These are phyloP conservation scores for Dioscorea cayenensis DNA, from an alignment of 116 monocot genomes.

Conservation along the genomic window DNA sequence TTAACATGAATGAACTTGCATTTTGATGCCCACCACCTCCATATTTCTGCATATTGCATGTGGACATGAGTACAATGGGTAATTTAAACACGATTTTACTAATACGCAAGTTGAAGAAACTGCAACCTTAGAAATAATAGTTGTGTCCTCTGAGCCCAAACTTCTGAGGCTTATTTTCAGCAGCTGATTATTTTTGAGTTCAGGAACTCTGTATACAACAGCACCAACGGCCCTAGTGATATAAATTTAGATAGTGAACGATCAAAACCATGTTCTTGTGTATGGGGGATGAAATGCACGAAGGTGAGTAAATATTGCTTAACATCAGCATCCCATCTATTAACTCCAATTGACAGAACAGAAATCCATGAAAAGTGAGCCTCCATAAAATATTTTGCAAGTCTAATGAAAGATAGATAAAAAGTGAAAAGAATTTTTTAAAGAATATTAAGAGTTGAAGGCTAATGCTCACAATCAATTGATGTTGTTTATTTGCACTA, in stretches of 20 bases:
- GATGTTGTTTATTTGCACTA: too few species aligned
- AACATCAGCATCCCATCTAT: too few species aligned
- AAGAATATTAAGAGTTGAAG: too few species aligned
- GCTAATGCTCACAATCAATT: too few species aligned
- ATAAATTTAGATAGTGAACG: background rate
- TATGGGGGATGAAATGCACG: too few species aligned
- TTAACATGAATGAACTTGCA: slow-evolving; percentile 88
- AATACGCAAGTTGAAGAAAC: background rate
- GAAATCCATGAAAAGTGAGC: too few species aligned
- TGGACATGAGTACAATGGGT: background rate
- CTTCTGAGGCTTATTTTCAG: slow-evolving; percentile 94
- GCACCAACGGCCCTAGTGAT: slow-evolving; percentile 79
- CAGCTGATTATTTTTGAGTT: slow-evolving; percentile 43
- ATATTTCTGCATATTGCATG: slow-evolving; percentile 35
- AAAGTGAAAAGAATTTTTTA: too few species aligned
- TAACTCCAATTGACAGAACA: too few species aligned
- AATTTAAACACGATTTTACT: background rate
- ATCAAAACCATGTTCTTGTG: too few species aligned
- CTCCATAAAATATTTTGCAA: too few species aligned
- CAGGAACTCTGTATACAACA: slow-evolving; percentile 76
- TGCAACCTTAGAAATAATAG: slow-evolving; percentile 58
- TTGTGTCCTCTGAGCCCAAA: slow-evolving; percentile 78
- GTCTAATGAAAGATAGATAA: too few species aligned
- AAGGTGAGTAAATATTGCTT: too few species aligned
- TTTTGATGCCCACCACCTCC: slow-evolving; percentile 89